Evolutionary conservation across 768 basidiomycete species (phyloP), one percentile per base, ranked within the genome.

Genomic region (Roridomyces roridus): DNA sequence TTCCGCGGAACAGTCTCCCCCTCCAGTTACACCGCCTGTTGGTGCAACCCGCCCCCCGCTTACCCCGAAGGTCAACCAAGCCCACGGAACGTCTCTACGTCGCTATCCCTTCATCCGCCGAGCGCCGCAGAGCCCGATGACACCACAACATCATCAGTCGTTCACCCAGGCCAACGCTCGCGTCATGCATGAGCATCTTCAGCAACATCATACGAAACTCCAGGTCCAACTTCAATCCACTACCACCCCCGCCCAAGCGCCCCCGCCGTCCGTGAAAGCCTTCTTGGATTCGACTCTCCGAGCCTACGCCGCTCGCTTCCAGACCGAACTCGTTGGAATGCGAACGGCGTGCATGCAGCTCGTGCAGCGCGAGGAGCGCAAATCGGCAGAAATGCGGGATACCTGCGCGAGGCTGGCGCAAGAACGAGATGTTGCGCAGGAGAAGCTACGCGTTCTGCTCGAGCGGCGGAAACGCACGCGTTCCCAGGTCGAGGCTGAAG

Each of bases 361-460:
- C 4, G 45, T 77, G 9, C 48, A 65, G 17, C 60, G 65, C 21
- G 74, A 76, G 49, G 70, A 73, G 24, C 65, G 71, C 36, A 71
- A 72, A 37, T 64, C 64, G 42, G 68, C 70, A 53, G 59, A 65
- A 50, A 69, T 73, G 57, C 66, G 70, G 29, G 39, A 62, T 4
- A 55, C 73, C 5, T 76, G 74, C 35, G 37, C 69, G n/a, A 55
- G 64, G 28, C 59, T 75, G 35, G 68, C 69, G 57, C 57, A 58
- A 41, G 75, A 77, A 62, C 66, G 76, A 25, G 75, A 77, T 54
- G 55, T 66, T 9, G 74, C 71, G 12, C 60, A 71, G 55, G 73
- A 71, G 44, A 65, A 65, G 46, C 58, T 74, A 17, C 64, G 65
- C 7, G 65, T 60, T 0, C 59, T 74, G n/a, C 54, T 71, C 20